A percentile compares a stretch with the other conserved stretches of the same genome.
phyloP scores from a whole-genome alignment of 1,139 yeast genomes.

The Suhomyces kunorum region DNA sequence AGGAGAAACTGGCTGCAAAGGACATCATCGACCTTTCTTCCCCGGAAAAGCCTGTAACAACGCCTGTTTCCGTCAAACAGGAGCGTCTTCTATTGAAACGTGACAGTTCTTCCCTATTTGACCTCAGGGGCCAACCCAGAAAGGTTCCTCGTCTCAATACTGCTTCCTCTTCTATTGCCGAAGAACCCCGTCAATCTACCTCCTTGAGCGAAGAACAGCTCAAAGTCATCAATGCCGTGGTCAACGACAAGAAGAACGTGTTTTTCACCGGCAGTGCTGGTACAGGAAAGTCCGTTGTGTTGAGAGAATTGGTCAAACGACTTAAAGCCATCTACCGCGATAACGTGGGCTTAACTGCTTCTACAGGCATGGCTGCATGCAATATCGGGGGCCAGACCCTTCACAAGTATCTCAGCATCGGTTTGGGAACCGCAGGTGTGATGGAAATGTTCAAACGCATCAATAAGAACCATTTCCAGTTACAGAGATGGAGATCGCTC shows the following conservation, averaged over 20 bases:
- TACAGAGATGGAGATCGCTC: slow-evolving; percentile 59
- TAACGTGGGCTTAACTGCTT: slow-evolving; percentile 78
- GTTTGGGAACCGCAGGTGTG: slow-evolving; percentile 60
- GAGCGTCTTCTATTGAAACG: slow-evolving; percentile 4
- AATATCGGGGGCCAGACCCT: slow-evolving; percentile 84
- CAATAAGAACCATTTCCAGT: slow-evolving; percentile 42
- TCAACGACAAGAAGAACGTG: slow-evolving; percentile 52
- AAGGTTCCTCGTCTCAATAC: slow-evolving; percentile 20
- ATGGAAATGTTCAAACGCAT: slow-evolving; percentile 47
- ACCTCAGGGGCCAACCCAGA: slow-evolving; percentile 23
- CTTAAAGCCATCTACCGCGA: slow-evolving; percentile 32
- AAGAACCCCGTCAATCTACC: slow-evolving; percentile 5
- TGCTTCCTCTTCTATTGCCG: slow-evolving; percentile 3
- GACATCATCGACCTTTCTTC: slow-evolving; percentile 4
- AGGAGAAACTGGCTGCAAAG: background rate
- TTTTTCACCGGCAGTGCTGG: slow-evolving; percentile 85
- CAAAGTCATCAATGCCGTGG: slow-evolving; percentile 64
- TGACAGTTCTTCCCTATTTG: slow-evolving; percentile 2
- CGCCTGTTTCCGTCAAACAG: background rate
- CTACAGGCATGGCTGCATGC: slow-evolving; percentile 90
- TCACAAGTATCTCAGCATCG: slow-evolving; percentile 77
- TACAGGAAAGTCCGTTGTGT: slow-evolving; percentile 79
- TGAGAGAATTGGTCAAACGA: slow-evolving; percentile 56
- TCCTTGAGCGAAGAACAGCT: slow-evolving; percentile 60
- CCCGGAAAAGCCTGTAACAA: slow-evolving; percentile 1